Base-by-base conservation (phyloP, 108 stramenopile genomes). In the Cyclotella choctawhatcheeana region DNA sequence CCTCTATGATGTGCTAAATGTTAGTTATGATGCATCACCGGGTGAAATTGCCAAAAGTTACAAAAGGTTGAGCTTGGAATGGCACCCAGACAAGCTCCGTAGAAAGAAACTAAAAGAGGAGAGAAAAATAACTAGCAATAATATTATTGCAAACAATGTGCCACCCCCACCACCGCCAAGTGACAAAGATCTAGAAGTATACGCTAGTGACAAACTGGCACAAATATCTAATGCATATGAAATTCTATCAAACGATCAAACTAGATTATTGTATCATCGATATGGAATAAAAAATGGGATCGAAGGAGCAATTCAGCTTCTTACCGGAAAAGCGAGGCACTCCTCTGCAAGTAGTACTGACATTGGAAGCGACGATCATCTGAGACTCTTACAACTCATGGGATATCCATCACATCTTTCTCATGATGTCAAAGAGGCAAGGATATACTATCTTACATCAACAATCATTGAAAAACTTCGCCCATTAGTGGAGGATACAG, bases 61-160 rank as follows among this genome's bases (percentile, higher is more conserved):
- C 59, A 81, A 90, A 12, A 79, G 47, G 24, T 52, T 88, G 48
- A 84, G 88, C 20, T 64, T 86, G 24, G 37, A 72, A 26, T 90
- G 63, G 50, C 97, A 97, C 79, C 97, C 97, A n/a, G 97, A 97
- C 71, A 94, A 93, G 68, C 2, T 73, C 30, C 47, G 35, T 29
- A 2, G 37, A 48, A 48, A 10, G 47, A 27, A 50, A 37, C n/a
- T 21, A 35, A 34, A 13, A 14, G 22, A 45, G 14, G 43, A 59
- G 29, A 47, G 18, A 7, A 25, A 18, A 54, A 31, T 40, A 66
- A 26, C 5, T 17, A 47, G 29, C n/a, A n/a, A n/a, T n/a, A n/a
- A n/a, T 30, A n/a, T 20, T 14, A 31, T 24, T 3, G 8, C 35
- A 40, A 26, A 30, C 0, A 55, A 5, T 1, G 26, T n/a, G 20